Conservation (phyloP, 345 rosid genomes). For the Mallotus nudiflorus region DNA sequence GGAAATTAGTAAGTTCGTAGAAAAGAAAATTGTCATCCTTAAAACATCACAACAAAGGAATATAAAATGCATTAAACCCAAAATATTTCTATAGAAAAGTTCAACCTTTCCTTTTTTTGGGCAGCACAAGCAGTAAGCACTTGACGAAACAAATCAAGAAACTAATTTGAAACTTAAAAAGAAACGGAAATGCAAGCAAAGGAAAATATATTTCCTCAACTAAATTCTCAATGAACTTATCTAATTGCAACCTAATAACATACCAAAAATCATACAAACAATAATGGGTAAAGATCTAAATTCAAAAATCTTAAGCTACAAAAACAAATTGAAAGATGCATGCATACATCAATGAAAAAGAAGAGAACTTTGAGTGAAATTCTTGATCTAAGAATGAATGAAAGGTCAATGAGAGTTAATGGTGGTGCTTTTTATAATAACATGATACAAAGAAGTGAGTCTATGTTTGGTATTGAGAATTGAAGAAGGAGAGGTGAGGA, state of each 20-base stretch:
- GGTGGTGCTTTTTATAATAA: neutral
- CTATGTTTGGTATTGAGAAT: no score
- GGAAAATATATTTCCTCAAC: neutral
- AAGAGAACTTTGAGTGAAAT: neutral
- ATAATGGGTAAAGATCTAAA: constrained; percentile 5
- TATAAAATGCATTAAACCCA: no score
- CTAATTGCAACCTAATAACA: neutral
- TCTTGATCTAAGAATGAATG: constrained; percentile 8
- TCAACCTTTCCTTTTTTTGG: neutral
- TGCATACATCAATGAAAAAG: constrained; percentile 12
- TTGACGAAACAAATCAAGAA: neutral
- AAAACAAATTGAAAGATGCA: neutral
- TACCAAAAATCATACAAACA: neutral
- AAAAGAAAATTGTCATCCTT: no score
- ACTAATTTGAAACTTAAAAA: neutral
- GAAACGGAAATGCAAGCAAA: neutral
- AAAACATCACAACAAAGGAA: no score
- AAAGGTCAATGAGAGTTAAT: neutral
- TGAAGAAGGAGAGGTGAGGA: no score
- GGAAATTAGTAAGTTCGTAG: no score
- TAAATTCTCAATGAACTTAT: neutral
- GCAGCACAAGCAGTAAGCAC: neutral
- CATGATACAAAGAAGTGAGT: no score
- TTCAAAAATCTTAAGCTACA: no score
- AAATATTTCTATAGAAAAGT: no score